Base-by-base conservation (phyloP, 106 monocot genomes). In the Agapanthus africanus region DNA sequence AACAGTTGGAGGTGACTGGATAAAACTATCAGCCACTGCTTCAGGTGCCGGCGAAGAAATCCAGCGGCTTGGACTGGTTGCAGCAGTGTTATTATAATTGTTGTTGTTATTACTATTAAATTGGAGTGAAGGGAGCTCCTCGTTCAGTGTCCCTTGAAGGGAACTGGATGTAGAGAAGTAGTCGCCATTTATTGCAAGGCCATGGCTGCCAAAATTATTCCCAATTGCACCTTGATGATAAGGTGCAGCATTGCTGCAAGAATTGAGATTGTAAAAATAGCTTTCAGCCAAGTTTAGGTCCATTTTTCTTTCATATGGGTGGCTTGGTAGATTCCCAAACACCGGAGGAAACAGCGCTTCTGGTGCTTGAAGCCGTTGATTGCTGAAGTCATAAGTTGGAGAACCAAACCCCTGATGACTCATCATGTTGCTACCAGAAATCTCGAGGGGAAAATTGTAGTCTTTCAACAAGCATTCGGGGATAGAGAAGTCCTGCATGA, bases 111-210 rank as follows among this genome's bases (percentile, higher is more conserved):
- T n/a, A n/a, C n/a, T n/a, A n/a, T n/a, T 35, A 87, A 79, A 81
- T 94, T 94, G 94, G 94, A 90, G 82, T 94, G 94, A 94, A 94
- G 94, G 94, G 94, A 94, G 94, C 94, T 94, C 94, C 79, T 71
- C 16, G 85, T 90, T 87, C 84, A 69, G 69, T 71, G 82, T 37
- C 77, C 69, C 82, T 52, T 30, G 15, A 70, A 46, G 56, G 66
- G 76, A 26, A 41, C 72, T 72, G 65, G 83, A 90, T 85, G 90
- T 64, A 83, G 90, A n/a, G n/a, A n/a, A 87, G 90, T 79, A 73
- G 41, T 80, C 80, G 86, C 82, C 80, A 82, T 79, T 78, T 18
- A 61, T 61, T 61, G n/a, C n/a, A n/a, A 73, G 25, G 81, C 79
- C 71, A 89, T 86, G 79, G 79, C 83, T 82, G 70, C 83, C 77